Evolutionary conservation across 805 yeast species (phyloP), one percentile per base, ranked within the genome.

Genomic region (Ascoidea rubescens): DNA sequence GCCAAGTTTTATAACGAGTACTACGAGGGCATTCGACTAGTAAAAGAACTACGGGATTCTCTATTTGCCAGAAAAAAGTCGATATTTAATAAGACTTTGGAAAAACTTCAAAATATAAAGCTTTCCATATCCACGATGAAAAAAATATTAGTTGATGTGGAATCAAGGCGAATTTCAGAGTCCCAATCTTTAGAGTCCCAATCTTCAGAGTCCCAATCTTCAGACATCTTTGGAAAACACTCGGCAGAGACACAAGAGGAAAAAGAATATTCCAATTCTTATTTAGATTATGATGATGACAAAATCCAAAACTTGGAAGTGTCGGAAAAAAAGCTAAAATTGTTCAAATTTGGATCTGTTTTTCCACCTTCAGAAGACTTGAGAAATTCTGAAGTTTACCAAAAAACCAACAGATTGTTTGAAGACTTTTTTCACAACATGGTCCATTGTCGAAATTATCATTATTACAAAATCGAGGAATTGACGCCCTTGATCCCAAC

Each of bases 401-500:
- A 33, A 33, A 33, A 33, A 33, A 33, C 42, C 10, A 33, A 33
- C 42, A 6, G 10, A 10, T 7, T 33, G 10, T 33, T 33, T 10
- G 42, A 31, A 14, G 10, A 30, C 5, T 53, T 51, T 47, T 28
- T 14, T 6, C 28, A 55, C 5, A 48, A 52, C 14, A 54, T 61
- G 1, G 59, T 62, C 54, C 62, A 60, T 53, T 61, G 65, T 48
- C 62, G 63, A 52, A 61, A 63, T 52, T 55, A 55, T 48, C 64
- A 63, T 51, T 64, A 62, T 60, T 60, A 59, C 51, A 50, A 57
- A 1, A 51, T 55, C 46, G 55, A 57, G 8, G 77, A 73, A 53
- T 58, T 74, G 32, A 67, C 70, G 48, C 78, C 78, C 8, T 57
- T 74, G 50, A 64, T 71, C 51, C 67, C 68, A 55, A 67, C 78